A percentile compares a stretch with the other conserved stretches of the same genome.
phyloP scores from a whole-genome alignment of 208 protist genomes.

The Wallacemonas sp. region DNA sequence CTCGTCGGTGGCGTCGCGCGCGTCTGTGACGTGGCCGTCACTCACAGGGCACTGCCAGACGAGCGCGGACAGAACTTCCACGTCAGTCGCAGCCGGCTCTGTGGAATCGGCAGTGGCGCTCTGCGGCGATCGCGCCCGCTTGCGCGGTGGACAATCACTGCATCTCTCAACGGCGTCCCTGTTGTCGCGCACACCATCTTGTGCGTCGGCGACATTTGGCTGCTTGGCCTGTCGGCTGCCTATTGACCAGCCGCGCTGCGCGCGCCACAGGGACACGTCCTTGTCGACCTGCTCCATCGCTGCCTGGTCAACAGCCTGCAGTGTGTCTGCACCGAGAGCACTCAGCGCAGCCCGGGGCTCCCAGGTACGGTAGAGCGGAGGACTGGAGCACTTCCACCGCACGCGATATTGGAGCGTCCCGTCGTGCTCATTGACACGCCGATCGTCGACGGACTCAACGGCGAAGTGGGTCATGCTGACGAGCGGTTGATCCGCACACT shows the following conservation, averaged over 20 bases:
- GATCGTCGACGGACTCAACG: neutral
- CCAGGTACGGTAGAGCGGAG: neutral
- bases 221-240: neutral
- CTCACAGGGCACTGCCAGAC: neutral
- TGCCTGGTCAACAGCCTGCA: slow-evolving; percentile 34
- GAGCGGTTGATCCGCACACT: too few relatives aligned
- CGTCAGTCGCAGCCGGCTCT: neutral
- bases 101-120: neutral
- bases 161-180: too few relatives aligned
- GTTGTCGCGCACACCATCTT: neutral
- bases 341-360: neutral
- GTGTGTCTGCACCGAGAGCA: neutral
- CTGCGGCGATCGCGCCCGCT: slow-evolving; percentile 13
- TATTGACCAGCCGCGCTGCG: neutral
- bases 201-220: neutral
- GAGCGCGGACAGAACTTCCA: slow-evolving; percentile 16
- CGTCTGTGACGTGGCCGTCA: neutral
- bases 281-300: slow-evolving; percentile 27
- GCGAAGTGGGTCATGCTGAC: neutral
- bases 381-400: neutral
- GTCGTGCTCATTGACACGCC: neutral
- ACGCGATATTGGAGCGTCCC: neutral
- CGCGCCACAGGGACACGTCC: slow-evolving; percentile 34
- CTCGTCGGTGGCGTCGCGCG: neutral
- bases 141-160: too few relatives aligned